Evolutionary conservation across 495 filamentous ascomycete species (phyloP).

Genomic region (Apodospora peruviana): DNA sequence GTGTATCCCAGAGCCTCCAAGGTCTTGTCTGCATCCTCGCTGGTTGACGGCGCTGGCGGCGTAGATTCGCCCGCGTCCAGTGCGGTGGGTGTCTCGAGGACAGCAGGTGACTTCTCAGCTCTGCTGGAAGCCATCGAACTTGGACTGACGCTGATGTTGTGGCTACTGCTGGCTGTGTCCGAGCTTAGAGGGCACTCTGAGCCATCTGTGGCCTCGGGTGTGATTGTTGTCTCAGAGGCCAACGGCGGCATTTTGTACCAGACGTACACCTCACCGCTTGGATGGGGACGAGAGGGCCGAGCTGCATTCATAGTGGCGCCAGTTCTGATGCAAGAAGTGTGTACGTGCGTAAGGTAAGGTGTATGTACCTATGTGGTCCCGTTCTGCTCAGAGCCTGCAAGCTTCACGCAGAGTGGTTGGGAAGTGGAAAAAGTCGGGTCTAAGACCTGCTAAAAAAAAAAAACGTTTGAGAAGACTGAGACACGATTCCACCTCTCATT

Average conservation of each 20-base stretch:
- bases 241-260: too few species aligned
- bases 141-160: background rate
- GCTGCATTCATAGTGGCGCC: background rate
- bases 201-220: too few species aligned
- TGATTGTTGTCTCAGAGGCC: too few species aligned
- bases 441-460: too few species aligned
- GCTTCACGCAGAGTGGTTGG: background rate
- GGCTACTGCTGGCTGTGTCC: background rate
- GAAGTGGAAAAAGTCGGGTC: too few species aligned
- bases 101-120: slow-evolving; percentile 4
- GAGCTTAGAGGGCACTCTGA: background rate
- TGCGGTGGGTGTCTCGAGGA: background rate
- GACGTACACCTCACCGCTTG: too few species aligned
- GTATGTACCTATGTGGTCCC: too few species aligned
- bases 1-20: slow-evolving; percentile 28
- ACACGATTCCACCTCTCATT: slow-evolving; percentile 2
- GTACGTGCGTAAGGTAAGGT: background rate
- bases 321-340: background rate
- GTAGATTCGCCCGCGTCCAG: background rate
- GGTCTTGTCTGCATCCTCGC: slow-evolving; percentile 26
- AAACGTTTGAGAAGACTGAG: too few species aligned
- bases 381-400: too few species aligned
- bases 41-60: slow-evolving; percentile 3
- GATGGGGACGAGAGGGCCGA: too few species aligned
- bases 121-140: background rate